Evolutionary conservation across 2,329 filamentous ascomycete species (phyloP).

Genomic region (Colletotrichum sp.): DNA sequence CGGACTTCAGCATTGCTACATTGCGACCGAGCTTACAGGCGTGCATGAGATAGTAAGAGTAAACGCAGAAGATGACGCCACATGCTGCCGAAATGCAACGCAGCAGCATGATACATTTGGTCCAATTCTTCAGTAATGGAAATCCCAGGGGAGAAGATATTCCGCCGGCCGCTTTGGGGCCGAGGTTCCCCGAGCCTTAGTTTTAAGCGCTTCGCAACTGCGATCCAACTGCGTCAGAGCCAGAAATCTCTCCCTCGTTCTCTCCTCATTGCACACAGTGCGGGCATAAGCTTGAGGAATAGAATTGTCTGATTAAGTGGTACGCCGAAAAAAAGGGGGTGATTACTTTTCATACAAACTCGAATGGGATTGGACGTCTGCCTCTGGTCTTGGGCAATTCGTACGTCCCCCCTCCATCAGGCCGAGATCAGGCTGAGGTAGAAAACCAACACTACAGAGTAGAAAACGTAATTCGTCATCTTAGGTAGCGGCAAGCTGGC

Average conservation of each 20-base stretch:
- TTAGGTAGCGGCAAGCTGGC: not conserved
- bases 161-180: not conserved
- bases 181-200: not conserved
- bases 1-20: too few relatives aligned
- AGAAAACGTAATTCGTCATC: not conserved
- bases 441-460: not conserved
- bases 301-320: not conserved
- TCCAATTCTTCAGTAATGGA: not conserved
- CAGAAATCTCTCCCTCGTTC: not conserved
- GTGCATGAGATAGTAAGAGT: too few relatives aligned
- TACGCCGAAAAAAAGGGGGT: not conserved
- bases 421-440: not conserved
- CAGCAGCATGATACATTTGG: not conserved
- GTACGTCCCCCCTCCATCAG: not conserved
- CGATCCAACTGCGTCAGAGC: not conserved
- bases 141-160: not conserved
- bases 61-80: not conserved
- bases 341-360: not conserved
- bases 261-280: not conserved
- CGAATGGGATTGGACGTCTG: not conserved
- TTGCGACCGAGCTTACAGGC: not conserved
- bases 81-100: fast-evolving
- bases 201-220: constrained; percentile 1
- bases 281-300: not conserved
- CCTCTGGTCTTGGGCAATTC: not conserved